phyloP scores from a whole-genome alignment of 257 asterid genomes.

The Plantago ovata region DNA sequence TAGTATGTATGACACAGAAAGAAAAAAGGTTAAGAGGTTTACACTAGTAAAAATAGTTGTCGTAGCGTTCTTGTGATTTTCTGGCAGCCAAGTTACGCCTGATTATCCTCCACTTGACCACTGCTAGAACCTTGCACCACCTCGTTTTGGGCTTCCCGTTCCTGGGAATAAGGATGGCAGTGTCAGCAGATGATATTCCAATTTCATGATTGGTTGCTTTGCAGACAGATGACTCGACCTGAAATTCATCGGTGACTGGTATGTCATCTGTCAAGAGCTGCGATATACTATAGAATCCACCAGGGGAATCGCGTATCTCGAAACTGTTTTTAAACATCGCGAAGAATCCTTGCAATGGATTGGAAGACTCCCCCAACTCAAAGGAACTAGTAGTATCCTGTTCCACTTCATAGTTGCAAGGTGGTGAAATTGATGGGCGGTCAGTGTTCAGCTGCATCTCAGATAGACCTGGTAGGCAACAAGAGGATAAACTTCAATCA shows the following conservation, averaged over 20 bases:
- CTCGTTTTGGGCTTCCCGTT: conserved; percentile 44
- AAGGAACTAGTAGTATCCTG: conserved; percentile 32
- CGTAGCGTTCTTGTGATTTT: conserved; percentile 28
- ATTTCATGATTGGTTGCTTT: conserved; percentile 39
- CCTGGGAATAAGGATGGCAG: conserved; percentile 34
- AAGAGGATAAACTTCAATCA: not conserved
- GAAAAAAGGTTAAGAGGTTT: not conserved
- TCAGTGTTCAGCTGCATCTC: conserved; percentile 33
- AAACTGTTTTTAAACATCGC: conserved; percentile 36
- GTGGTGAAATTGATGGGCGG: conserved; percentile 29
- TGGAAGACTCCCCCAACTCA: conserved; percentile 40
- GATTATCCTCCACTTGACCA: conserved; percentile 65
- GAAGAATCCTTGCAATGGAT: conserved; percentile 32
- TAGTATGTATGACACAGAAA: not conserved
- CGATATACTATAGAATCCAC: conserved; percentile 36
- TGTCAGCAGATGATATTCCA: conserved; percentile 35
- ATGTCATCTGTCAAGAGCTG: conserved; percentile 33
- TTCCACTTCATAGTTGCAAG: conserved; percentile 25
- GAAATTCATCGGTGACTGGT: conserved; percentile 30
- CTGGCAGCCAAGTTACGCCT: conserved; percentile 50
- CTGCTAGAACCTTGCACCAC: conserved; percentile 82
- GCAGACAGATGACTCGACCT: conserved; percentile 34
- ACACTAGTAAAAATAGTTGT: conserved; percentile 23
- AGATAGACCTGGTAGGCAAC: conserved; percentile 31
- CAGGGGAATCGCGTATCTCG: conserved; percentile 28